phyloP scores from a whole-genome alignment of 352 stramenopile species.

The Aphanomyces invadans region DNA sequence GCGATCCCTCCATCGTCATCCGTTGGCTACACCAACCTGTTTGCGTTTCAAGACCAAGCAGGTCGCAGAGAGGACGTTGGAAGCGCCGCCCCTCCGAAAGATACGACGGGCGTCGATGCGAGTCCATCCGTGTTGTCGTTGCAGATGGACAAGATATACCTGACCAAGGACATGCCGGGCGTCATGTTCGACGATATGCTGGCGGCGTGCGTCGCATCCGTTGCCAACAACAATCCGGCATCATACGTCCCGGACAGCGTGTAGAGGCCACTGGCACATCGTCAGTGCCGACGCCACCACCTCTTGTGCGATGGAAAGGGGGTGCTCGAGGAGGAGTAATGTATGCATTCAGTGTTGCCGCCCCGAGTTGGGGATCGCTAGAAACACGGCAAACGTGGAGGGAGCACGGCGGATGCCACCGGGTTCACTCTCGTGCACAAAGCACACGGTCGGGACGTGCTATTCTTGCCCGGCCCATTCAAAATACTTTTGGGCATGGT shows the following conservation, averaged over 20 bases:
- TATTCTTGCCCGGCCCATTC: conserved; percentile 83
- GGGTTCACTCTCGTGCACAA: too few species aligned
- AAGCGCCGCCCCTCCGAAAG: neutral
- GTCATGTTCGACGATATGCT: conserved; percentile 88
- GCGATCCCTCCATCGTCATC: neutral
- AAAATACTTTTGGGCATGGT: conserved; percentile 72
- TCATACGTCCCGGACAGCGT: conserved; percentile 18
- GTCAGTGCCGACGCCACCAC: too few species aligned
- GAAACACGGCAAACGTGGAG: too few species aligned
- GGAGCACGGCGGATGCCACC: too few species aligned
- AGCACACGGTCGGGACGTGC: neutral
- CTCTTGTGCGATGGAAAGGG: too few species aligned
- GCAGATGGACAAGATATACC: conserved; percentile 66
- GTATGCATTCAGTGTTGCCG: too few species aligned
- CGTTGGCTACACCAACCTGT: neutral
- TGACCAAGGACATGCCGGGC: conserved; percentile 79
- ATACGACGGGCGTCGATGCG: conserved; percentile 23
- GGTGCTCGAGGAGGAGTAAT: too few species aligned
- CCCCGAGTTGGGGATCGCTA: too few species aligned
- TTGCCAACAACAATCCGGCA: conserved; percentile 35
- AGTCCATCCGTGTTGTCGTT: conserved; percentile 27
- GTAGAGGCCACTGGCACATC: conserved; percentile 5
- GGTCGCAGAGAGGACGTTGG: neutral
- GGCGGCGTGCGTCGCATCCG: conserved; percentile 69
- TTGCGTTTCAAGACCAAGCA: conserved; percentile 34